These are phyloP conservation scores for Annulohypoxylon moriforme DNA, from an alignment of 495 filamentous ascomycete species.

Conservation along the genomic window DNA sequence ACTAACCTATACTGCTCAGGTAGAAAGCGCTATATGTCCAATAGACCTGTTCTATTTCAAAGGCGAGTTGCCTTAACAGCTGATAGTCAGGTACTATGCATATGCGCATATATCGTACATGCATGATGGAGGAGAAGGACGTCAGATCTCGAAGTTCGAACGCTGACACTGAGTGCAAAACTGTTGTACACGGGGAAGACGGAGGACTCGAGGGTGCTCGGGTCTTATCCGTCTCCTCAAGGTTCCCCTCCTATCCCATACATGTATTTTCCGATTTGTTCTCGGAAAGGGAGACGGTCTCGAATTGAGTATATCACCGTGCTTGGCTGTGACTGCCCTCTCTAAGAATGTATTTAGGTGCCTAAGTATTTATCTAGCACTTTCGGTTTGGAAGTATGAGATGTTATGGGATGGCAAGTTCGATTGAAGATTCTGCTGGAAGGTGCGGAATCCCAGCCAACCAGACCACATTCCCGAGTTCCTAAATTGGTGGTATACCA, in stretches of 20 bases:
- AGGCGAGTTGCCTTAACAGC: not conserved
- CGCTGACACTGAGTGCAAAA: slow-evolving; percentile 12
- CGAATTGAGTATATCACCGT: slow-evolving; percentile 1
- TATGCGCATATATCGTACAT: not conserved
- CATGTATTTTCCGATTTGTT: not conserved
- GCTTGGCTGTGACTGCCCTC: slow-evolving; percentile 19
- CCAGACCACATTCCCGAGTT: slow-evolving; percentile 36
- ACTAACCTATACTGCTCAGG: not conserved
- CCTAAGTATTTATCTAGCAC: not conserved
- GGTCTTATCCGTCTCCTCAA: slow-evolving; percentile 10
- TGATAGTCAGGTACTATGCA: slow-evolving; percentile 12
- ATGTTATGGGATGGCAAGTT: not conserved
- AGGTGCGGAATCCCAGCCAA: slow-evolving; percentile 28
- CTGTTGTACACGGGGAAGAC: slow-evolving; percentile 13
- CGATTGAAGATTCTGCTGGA: not conserved
- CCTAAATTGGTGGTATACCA: slow-evolving; percentile 36
- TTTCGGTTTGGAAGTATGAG: not conserved
- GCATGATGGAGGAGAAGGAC: not conserved
- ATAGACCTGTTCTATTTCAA: slow-evolving; percentile 1
- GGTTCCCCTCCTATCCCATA: not conserved
- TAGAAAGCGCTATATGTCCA: slow-evolving; percentile 2
- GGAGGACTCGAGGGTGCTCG: slow-evolving; percentile 8
- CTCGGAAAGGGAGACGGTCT: slow-evolving; percentile 9
- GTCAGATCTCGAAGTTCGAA: not conserved
- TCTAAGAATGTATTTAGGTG: slow-evolving; percentile 16